Evolutionary conservation across 495 filamentous ascomycete species (phyloP).

Genomic region (Penicillium subrubescens): DNA sequence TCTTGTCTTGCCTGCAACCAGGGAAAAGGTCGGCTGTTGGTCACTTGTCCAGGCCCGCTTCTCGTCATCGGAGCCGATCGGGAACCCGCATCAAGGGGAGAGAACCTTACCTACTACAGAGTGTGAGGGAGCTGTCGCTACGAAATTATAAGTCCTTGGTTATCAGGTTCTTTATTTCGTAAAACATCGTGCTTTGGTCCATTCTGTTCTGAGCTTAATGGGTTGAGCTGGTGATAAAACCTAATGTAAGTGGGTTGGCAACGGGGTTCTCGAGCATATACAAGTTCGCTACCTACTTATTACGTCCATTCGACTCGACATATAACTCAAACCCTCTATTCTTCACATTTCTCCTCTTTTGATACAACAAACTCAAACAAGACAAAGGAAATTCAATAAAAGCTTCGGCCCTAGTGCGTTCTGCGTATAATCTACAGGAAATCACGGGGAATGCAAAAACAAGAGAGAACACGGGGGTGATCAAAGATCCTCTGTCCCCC

Average conservation of each 20-base stretch:
- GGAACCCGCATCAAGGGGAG: neutral
- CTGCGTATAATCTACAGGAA: conserved; percentile 41
- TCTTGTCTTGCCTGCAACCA: neutral
- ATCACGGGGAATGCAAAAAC: conserved; percentile 39
- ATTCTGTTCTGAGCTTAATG: neutral
- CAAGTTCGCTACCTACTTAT: too few species aligned
- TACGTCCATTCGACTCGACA: too few species aligned
- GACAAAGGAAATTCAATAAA: conserved; percentile 27
- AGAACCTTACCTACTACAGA: too few species aligned
- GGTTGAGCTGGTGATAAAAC: too few species aligned
- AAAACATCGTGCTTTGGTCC: neutral
- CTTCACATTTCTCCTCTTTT: neutral
- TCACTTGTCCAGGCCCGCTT: conserved; percentile 2
- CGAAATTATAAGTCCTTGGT: neutral
- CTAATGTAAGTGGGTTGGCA: neutral
- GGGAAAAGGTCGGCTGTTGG: neutral
- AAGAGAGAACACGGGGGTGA: conserved; percentile 24
- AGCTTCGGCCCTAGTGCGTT: conserved; percentile 32
- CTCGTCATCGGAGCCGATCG: conserved; percentile 10
- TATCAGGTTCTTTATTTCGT: neutral
- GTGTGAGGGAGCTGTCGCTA: neutral
- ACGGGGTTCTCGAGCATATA: neutral
- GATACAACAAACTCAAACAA: conserved; percentile 13
- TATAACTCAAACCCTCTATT: neutral
- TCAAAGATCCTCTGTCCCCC: neutral